Conservation (phyloP, 331 rosid genomes). For the Acacia concinna region DNA sequence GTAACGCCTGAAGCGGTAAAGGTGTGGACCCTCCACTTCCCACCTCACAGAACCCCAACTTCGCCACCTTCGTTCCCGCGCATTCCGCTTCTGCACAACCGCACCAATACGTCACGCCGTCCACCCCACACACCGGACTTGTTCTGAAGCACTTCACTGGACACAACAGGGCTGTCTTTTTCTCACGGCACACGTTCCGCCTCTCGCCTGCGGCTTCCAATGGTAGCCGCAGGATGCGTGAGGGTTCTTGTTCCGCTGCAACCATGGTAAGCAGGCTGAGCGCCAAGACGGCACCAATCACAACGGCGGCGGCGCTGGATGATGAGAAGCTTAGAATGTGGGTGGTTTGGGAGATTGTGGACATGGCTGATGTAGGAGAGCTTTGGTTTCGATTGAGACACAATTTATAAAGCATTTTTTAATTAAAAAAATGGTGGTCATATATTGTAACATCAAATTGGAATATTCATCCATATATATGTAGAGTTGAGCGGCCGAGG, state of each 20-base stretch:
- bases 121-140: conserved; percentile 80
- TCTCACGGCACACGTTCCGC: conserved; percentile 38
- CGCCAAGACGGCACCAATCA: conserved; percentile 29
- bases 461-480: not conserved
- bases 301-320: conserved; percentile 3
- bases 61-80: conserved; percentile 65
- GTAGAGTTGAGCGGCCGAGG: not conserved
- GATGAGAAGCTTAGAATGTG: conserved; percentile 18
- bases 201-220: conserved; percentile 22
- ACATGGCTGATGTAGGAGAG: conserved; percentile 18
- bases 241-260: conserved; percentile 32
- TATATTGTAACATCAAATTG: not conserved
- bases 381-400: conserved; percentile 29
- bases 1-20: conserved; percentile 80
- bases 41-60: conserved; percentile 75
- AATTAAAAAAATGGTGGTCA: not conserved
- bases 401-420: not conserved
- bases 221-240: conserved; percentile 45
- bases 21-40: conserved; percentile 80
- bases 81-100: conserved; percentile 88
- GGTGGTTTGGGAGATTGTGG: conserved; percentile 29
- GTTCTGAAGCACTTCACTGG: conserved; percentile 80
- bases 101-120: conserved; percentile 90
- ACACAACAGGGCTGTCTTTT: conserved; percentile 41
- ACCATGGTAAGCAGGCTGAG: conserved; percentile 33